Evolutionary conservation across 805 yeast species (phyloP).

Genomic region (Cyberlindnera xylosilytica): DNA sequence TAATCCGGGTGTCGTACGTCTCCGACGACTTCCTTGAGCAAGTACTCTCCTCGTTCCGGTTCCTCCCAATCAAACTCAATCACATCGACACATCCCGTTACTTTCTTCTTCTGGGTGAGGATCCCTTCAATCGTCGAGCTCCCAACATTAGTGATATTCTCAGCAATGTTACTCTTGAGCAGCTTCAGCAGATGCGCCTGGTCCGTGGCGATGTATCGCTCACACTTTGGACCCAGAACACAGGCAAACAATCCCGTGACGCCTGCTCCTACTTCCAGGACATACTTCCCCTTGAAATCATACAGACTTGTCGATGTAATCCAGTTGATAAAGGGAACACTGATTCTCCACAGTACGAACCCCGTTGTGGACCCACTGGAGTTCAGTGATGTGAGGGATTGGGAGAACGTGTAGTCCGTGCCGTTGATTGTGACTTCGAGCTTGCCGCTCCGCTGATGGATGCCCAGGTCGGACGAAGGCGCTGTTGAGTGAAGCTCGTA

Average conservation of each 20-base stretch:
- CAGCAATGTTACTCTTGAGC: slow-evolving; percentile 41
- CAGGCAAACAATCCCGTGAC: slow-evolving; percentile 49
- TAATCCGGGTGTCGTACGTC: slow-evolving; percentile 38
- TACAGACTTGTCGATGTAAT: slow-evolving; percentile 26
- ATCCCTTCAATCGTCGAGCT: slow-evolving; percentile 23
- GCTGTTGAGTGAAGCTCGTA: slow-evolving; percentile 18
- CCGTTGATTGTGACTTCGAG: slow-evolving; percentile 21
- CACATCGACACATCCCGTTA: slow-evolving; percentile 34
- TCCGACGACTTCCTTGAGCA: slow-evolving; percentile 16
- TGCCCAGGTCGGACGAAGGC: slow-evolving; percentile 24
- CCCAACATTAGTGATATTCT: slow-evolving; percentile 32
- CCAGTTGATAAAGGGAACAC: slow-evolving; percentile 53
- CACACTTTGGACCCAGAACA: slow-evolving; percentile 33
- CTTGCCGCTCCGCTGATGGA: slow-evolving; percentile 22
- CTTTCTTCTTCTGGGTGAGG: slow-evolving; percentile 2
- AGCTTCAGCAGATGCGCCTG: slow-evolving; percentile 53
- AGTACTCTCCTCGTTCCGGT: slow-evolving; percentile 33
- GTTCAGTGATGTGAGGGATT: slow-evolving; percentile 32
- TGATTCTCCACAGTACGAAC: slow-evolving; percentile 57
- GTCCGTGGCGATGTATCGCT: slow-evolving; percentile 52
- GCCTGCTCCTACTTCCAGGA: slow-evolving; percentile 65
- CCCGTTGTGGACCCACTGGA: slow-evolving; percentile 50
- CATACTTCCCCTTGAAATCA: slow-evolving; percentile 21
- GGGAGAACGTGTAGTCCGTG: slow-evolving; percentile 27
- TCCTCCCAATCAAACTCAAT: slow-evolving; percentile 64